phyloP scores from a whole-genome alignment of 441 rosid genomes.

The Adansonia grandidieri region DNA sequence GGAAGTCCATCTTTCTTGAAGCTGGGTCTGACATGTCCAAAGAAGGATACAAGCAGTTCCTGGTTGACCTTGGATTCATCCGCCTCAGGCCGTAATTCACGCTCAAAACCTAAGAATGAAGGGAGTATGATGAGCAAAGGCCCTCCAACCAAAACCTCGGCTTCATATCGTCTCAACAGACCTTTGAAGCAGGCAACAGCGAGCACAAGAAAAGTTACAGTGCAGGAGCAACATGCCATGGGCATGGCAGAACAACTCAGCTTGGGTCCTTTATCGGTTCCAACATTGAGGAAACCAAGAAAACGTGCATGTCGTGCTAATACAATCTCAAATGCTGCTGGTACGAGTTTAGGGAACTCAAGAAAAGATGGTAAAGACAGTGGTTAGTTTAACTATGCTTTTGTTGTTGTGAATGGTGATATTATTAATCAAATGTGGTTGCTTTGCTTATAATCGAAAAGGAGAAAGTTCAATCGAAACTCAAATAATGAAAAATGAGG shows the following conservation, averaged over 20 bases:
- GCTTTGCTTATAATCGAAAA: too few species aligned
- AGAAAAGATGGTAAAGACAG: slow-evolving; percentile 33
- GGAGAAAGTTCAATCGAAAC: too few species aligned
- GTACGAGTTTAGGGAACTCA: slow-evolving; percentile 36
- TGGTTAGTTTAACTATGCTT: slow-evolving; percentile 23
- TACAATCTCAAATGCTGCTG: slow-evolving; percentile 36
- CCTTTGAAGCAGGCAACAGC: slow-evolving; percentile 53
- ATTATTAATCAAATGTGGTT: too few species aligned
- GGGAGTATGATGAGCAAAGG: slow-evolving; percentile 34
- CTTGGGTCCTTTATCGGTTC: slow-evolving; percentile 53
- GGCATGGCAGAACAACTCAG: slow-evolving; percentile 54
- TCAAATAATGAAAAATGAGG: too few species aligned
- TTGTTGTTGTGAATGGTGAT: slow-evolving; percentile 6
- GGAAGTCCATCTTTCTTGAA: slow-evolving; percentile 32
- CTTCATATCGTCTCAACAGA: slow-evolving; percentile 47
- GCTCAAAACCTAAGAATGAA: slow-evolving; percentile 38
- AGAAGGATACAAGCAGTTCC: slow-evolving; percentile 57
- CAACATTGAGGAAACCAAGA: slow-evolving; percentile 54
- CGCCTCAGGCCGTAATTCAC: slow-evolving; percentile 40
- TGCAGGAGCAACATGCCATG: slow-evolving; percentile 37
- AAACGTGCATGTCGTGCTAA: slow-evolving; percentile 50
- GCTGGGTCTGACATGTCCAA: slow-evolving; percentile 38
- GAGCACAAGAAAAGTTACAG: slow-evolving; percentile 35
- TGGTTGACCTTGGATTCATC: slow-evolving; percentile 85
- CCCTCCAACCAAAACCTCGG: slow-evolving; percentile 34